Evolutionary conservation across 2,329 filamentous ascomycete species (phyloP).

Genomic region (Epichloe glyceriae): DNA sequence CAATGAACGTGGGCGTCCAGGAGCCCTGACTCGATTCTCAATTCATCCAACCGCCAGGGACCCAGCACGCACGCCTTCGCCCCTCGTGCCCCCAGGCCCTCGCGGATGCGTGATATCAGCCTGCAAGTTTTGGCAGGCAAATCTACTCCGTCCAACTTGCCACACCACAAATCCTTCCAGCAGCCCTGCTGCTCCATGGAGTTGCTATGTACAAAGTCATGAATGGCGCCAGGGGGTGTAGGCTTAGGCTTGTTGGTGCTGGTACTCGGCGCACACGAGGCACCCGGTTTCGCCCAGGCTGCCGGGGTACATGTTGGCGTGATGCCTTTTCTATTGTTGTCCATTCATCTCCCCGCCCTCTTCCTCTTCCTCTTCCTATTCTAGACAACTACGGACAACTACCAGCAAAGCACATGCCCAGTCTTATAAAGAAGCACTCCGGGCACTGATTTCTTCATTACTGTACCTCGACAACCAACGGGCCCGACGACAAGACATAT

Average conservation of each 20-base stretch:
- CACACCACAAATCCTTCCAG: not conserved
- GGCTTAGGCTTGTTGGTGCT: not conserved
- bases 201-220: not conserved
- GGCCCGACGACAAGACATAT: not conserved
- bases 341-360: not conserved
- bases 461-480: not conserved
- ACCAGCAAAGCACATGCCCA: not conserved
- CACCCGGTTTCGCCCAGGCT: not conserved
- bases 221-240: constrained; percentile 1
- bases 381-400: not conserved
- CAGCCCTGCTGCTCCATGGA: not conserved
- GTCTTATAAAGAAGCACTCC: not conserved
- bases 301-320: not conserved
- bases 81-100: too few species aligned
- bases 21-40: not conserved
- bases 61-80: not conserved
- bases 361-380: not conserved
- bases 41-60: not conserved
- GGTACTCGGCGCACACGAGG: not conserved
- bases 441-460: not conserved
- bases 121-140: too few species aligned
- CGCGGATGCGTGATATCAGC: too few species aligned
- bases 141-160: too few species aligned
- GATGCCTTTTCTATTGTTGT: not conserved
- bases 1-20: constrained; percentile 6